Percentiles rank a stretch among this genome's conserved stretches.
Conservation (phyloP, 148 eudicot genomes). For the Heliosperma pusillum region DNA sequence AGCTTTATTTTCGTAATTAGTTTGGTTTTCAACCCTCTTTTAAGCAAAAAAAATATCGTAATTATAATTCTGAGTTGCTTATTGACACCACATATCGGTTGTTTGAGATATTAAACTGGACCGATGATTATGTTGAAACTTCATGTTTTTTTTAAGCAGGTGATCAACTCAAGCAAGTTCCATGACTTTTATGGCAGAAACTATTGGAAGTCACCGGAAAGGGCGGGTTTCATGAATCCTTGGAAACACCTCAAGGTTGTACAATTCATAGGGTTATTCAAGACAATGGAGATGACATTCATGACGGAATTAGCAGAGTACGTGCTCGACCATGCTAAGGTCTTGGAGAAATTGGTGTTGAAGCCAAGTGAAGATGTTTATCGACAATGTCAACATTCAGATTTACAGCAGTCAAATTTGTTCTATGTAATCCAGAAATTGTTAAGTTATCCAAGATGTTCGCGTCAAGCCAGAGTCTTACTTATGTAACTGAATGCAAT, state of each 20-base stretch:
- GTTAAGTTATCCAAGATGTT: constrained; percentile 16
- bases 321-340: constrained; percentile 10
- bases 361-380: background rate
- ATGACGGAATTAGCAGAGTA: constrained; percentile 2
- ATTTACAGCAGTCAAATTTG: background rate
- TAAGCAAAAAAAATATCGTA: no score
- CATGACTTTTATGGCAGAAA: background rate
- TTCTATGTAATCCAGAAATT: background rate
- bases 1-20: no score
- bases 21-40: no score
- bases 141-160: background rate
- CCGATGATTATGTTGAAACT: no score
- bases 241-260: constrained; percentile 1
- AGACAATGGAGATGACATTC: no score
- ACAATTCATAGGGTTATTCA: background rate
- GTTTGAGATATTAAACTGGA: no score
- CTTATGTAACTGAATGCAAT: constrained; percentile 2
- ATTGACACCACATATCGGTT: no score
- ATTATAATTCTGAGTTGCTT: no score
- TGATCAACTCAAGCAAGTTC: background rate
- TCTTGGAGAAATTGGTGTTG: constrained; percentile 11
- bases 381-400: background rate
- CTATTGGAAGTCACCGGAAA: constrained; percentile 3
- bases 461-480: constrained; percentile 6
- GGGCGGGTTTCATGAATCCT: background rate